Evolutionary conservation across 208 protist species (phyloP).

Genomic region (Trichomonas tenax): DNA sequence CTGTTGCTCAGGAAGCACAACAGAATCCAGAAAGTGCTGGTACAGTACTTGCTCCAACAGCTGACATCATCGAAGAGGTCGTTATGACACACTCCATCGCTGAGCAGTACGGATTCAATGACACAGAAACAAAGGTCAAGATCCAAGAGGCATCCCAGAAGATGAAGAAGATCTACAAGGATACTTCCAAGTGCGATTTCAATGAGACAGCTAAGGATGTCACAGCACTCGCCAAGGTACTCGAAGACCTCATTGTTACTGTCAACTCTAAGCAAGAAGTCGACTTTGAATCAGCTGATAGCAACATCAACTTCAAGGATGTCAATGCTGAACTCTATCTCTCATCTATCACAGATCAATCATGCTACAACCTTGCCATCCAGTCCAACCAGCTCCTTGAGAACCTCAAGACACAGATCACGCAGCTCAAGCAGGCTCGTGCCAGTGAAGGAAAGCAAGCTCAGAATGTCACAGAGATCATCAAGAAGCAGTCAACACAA

Average conservation of each 20-base stretch:
- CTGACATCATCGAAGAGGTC: background rate
- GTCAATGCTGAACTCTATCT: background rate
- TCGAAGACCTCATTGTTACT: background rate
- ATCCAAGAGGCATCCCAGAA: background rate
- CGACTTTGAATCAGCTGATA: background rate
- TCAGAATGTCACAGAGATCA: background rate
- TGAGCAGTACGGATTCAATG: background rate
- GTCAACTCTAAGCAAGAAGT: background rate
- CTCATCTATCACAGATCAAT: background rate
- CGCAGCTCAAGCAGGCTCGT: background rate
- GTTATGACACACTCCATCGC: background rate
- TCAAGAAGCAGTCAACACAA: background rate
- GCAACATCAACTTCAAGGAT: background rate
- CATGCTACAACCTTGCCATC: background rate
- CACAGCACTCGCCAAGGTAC: background rate
- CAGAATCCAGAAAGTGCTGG: background rate
- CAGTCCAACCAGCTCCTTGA: background rate
- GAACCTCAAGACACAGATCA: background rate
- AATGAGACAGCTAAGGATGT: background rate
- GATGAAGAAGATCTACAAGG: background rate
- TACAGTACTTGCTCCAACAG: background rate
- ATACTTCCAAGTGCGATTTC: background rate
- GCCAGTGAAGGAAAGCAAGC: background rate
- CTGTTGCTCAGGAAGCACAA: background rate
- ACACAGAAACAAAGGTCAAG: background rate